Evolutionary conservation across 1,284 basidiomycete genomes (phyloP).

Genomic region (Sanguinoderma infundibulare): DNA sequence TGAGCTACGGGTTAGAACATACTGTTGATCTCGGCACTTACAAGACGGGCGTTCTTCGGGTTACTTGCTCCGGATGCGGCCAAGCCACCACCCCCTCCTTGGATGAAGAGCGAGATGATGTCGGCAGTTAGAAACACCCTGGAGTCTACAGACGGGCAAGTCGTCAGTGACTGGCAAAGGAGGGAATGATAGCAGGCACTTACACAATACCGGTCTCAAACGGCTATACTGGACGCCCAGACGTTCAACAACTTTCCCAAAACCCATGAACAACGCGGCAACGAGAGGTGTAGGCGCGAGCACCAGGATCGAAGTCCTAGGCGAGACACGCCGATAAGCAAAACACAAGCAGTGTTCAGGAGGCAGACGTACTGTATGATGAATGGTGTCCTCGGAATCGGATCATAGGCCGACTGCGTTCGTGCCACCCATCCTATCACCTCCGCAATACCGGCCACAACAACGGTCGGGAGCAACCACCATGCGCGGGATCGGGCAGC

Average conservation of each 20-base stretch:
- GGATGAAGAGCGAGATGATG: slow-evolving; percentile 54
- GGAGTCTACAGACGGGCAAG: slow-evolving; percentile 45
- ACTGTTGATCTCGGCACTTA: not conserved
- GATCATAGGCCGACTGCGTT: slow-evolving; percentile 39
- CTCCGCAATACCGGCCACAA: slow-evolving; percentile 41
- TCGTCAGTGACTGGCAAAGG: not conserved
- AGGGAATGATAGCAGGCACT: slow-evolving; percentile 29
- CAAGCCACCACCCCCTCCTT: slow-evolving; percentile 57
- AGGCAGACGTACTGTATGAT: slow-evolving; percentile 48
- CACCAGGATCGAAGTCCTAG: slow-evolving; percentile 49
- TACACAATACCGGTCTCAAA: slow-evolving; percentile 31
- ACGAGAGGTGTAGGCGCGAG: slow-evolving; percentile 58
- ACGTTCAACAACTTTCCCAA: slow-evolving; percentile 47
- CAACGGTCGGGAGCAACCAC: slow-evolving; percentile 44
- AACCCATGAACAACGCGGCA: slow-evolving; percentile 58
- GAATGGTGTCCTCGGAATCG: slow-evolving; percentile 32
- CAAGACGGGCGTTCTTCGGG: slow-evolving; percentile 5
- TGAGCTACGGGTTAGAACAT: too few species aligned
- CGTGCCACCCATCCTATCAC: slow-evolving; percentile 46
- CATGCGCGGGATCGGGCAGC: slow-evolving; percentile 39
- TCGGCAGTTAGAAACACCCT: slow-evolving; percentile 55
- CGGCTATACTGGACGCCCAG: slow-evolving; percentile 55
- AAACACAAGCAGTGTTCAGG: not conserved
- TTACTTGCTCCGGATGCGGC: slow-evolving; percentile 43
- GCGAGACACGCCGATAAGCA: not conserved